These are phyloP conservation scores for Cyberlindnera mississippiensis DNA, from an alignment of 805 yeast genomes.

Conservation along the genomic window DNA sequence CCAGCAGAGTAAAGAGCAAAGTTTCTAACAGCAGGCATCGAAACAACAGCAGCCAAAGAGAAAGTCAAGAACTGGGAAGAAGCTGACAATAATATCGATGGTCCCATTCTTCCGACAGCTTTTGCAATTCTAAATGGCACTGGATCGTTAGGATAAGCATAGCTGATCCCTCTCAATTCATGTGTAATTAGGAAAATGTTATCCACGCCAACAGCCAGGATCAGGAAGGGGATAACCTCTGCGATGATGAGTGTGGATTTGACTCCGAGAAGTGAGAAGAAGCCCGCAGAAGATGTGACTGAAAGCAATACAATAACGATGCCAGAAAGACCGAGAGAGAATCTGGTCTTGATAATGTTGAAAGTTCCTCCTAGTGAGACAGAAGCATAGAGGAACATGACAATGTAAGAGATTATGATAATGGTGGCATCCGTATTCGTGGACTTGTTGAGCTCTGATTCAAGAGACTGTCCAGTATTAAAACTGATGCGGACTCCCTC, in stretches of 20 bases:
- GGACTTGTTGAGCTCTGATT: conserved; percentile 77
- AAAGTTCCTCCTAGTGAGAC: conserved; percentile 64
- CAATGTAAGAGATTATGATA: conserved; percentile 67
- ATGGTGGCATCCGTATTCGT: conserved; percentile 75
- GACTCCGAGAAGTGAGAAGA: conserved; percentile 70
- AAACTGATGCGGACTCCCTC: conserved; percentile 63
- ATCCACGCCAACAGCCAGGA: conserved; percentile 94
- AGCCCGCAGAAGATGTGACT: conserved; percentile 77
- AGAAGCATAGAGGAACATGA: conserved; percentile 88
- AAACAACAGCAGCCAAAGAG: conserved; percentile 69
- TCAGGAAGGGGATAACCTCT: conserved; percentile 91
- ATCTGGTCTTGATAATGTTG: conserved; percentile 48
- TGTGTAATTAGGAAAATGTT: conserved; percentile 85
- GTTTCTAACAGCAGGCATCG: conserved; percentile 95
- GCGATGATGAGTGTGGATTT: conserved; percentile 91
- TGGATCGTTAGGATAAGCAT: conserved; percentile 41
- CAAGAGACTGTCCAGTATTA: conserved; percentile 79
- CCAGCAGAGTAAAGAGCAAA: conserved; percentile 90
- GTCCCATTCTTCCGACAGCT: conserved; percentile 75
- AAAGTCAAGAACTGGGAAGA: conserved; percentile 78
- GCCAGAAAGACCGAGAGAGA: conserved; percentile 80
- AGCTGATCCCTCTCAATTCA: conserved; percentile 59
- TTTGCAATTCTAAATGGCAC: conserved; percentile 57
- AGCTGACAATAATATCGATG: conserved; percentile 78
- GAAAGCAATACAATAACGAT: conserved; percentile 77